Evolutionary conservation across 129 eudicot species (phyloP), one percentile per base, ranked within the genome.

Genomic region (Smallanthus sonchifolius): DNA sequence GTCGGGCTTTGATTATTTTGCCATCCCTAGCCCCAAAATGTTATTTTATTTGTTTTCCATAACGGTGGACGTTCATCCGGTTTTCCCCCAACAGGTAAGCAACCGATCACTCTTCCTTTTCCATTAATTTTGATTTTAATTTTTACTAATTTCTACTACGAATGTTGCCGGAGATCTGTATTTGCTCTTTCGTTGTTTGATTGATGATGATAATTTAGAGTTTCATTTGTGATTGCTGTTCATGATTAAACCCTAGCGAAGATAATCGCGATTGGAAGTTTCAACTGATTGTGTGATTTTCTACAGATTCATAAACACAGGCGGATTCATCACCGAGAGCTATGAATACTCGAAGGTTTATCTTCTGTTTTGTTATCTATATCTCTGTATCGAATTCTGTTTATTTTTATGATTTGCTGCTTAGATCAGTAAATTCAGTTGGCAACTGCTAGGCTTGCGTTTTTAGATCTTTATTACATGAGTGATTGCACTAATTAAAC

Each of bases 311-410:
- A 28, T 61, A 34, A 42, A 51, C 57, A 66, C 32, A 60, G 67
- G 32, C 67, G 24, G 60, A 30, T 76, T 64, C 36, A 7, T 76
- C 24, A 11, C 28, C 60, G 48, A 63, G 44, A 69, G 77, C 74
- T 62, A 76, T 81, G 85, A 81, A 77, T 63, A 75, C 81, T 28
- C 80, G 85, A 64, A 81, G 81, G 81, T 77, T 39, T 0, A 9
- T 51, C 54, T 44, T 61, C 60, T 44, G 57, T 40, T 73, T 45
- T 34, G 70, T 63, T 44, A 6, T 28, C 47, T 32, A 11, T 11
- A 43, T 65, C 37, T 44, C 14, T n/a, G 7, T 68, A 4, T 56
- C n/a, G 6, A 43, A 17, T 77, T 67, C 6, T 14, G 16, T 28
- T 34, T 56, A 37, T 67, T 40, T 43, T 47, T 55, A 7, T 67